Percentiles rank a stretch among this genome's conserved stretches.
Conservation (phyloP, 768 basidiomycete genomes). For the Suillus sp. region DNA sequence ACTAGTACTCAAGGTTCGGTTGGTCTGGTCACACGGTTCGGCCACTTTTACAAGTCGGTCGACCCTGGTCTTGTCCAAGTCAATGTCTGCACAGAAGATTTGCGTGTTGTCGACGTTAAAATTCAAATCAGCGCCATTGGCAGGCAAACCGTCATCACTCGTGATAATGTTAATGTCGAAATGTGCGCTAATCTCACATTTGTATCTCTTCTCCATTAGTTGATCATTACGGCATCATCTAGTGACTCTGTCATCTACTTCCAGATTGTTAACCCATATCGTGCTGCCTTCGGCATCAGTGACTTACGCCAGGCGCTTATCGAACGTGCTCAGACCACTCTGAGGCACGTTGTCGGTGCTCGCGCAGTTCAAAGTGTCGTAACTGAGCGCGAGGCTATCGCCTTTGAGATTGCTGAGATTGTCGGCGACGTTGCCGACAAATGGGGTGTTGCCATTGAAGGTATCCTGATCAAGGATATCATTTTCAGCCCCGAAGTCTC, state of each 20-base stretch:
- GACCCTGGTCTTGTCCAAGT: constrained; percentile 91
- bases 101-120: constrained; percentile 90
- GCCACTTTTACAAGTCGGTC: constrained; percentile 94
- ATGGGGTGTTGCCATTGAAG: constrained; percentile 97
- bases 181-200: constrained; percentile 53
- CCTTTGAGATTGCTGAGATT: constrained; percentile 95
- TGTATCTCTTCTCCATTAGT: constrained; percentile 4
- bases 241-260: constrained; percentile 94
- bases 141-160: constrained; percentile 87
- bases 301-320: constrained; percentile 85
- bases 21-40: constrained; percentile 90
- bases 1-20: constrained; percentile 63
- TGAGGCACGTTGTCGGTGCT: constrained; percentile 96
- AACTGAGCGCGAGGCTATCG: constrained; percentile 95
- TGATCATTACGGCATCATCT: constrained; percentile 17
- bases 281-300: constrained; percentile 90
- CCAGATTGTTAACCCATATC: constrained; percentile 88
- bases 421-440: constrained; percentile 91
- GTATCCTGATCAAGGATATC: constrained; percentile 94
- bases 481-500: constrained; percentile 91
- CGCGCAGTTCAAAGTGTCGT: constrained; percentile 95
- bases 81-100: constrained; percentile 91
- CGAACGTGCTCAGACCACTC: constrained; percentile 90
- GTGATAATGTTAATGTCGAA: constrained; percentile 95
- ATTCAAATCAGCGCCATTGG: constrained; percentile 93